A percentile compares a stretch with the other conserved stretches of the same genome.
phyloP scores from a whole-genome alignment of 75 land plant genomes.

The Pinus albicaulis region DNA sequence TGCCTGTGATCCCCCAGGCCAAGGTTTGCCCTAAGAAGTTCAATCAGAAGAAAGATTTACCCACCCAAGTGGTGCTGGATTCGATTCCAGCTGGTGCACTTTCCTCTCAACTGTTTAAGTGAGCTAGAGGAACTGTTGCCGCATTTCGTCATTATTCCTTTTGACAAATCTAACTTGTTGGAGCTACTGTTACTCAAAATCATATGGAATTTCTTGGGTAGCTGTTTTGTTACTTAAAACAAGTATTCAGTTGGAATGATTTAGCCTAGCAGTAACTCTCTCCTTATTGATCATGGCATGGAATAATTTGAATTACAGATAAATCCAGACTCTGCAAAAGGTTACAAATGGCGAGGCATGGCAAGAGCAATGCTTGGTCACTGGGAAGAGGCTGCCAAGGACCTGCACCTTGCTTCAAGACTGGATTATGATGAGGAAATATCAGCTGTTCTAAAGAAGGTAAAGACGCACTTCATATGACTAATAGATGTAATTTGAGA shows the following conservation, averaged over 20 bases:
- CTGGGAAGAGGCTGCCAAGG: constrained; percentile 97
- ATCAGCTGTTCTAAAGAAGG: constrained; percentile 76
- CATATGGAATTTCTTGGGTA: neutral
- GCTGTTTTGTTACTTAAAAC: neutral
- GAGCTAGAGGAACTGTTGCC: neutral
- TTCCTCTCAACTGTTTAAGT: neutral
- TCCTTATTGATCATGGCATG: neutral
- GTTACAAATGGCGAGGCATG: constrained; percentile 88
- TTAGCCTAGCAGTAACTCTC: neutral
- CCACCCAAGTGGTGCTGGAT: too few relatives aligned
- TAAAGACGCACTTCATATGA: constrained; percentile 8
- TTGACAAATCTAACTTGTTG: neutral
- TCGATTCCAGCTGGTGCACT: too few relatives aligned
- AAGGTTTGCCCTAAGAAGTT: too few relatives aligned
- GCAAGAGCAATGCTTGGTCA: constrained; percentile 82
- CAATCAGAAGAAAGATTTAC: too few relatives aligned
- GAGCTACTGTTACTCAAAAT: neutral
- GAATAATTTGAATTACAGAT: constrained; percentile 45
- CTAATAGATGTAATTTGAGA: neutral
- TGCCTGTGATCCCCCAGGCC: too few relatives aligned
- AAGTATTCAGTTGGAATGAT: neutral
- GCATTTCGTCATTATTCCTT: neutral
- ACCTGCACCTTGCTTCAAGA: constrained; percentile 87
- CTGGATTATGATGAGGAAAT: constrained; percentile 96
- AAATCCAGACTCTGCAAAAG: constrained; percentile 96